Evolutionary conservation across 306 rosid genomes (phyloP), one percentile per base, ranked within the genome.

Genomic region (Pueraria montana): DNA sequence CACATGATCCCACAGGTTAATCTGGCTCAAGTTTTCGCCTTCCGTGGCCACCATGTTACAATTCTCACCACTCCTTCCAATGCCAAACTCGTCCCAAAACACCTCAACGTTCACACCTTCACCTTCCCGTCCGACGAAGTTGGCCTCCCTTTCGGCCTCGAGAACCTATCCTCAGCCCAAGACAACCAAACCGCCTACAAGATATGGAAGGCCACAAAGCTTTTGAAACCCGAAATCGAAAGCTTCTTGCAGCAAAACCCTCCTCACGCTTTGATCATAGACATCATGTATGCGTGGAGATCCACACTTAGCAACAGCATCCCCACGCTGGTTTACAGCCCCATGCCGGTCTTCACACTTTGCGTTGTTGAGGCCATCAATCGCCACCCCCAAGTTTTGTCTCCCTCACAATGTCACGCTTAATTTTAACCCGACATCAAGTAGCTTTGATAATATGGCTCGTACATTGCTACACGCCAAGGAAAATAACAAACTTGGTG

Each of bases 381-480:
- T 34, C 38, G 6, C 8, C 30, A 73, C 0, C 64, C 64, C 0
- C 18, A 30, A 30, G 3, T 2, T 3, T 52, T n/a, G 64, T 13
- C 58, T 87, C 8, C 87, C 87, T 0, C 73, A 87, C 11, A 24
- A 50, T 2, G 34, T 87, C 11, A 65, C 81, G 5, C 72, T 87
- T n/a, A 26, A 63, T 0, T 36, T 68, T 2, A 32, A 32, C 17
- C 85, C 58, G 3, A n/a, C 84, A 5, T 78, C 43, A 0, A 49
- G 21, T 0, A 24, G 36, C 6, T 62, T 43, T 38, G 0, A 0
- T 1, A 11, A 21, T 8, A n/a, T 52, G 58, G 11, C 23, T 52
- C 58, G 1, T 1, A 17, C 0, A n/a, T n/a, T 6, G 10, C 23
- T 52, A n/a, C 58, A 71, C 0, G 78, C 81, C 4, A 72, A 82